These are phyloP conservation scores for Austroboletus olivaceoglutinosus DNA, from an alignment of 1,284 basidiomycete species.

Conservation along the genomic window DNA sequence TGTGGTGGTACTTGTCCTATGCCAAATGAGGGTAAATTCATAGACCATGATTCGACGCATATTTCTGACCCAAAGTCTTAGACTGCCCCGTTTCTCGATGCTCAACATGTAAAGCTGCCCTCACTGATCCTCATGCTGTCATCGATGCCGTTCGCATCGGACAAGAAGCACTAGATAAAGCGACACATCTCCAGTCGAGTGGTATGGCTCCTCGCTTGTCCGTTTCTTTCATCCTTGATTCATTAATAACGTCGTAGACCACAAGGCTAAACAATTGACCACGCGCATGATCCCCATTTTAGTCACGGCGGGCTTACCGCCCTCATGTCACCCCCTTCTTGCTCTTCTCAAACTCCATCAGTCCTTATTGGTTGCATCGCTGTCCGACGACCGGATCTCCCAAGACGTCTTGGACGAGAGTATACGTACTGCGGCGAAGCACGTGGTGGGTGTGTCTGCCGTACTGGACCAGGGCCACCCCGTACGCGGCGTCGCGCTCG, in stretches of 20 bases:
- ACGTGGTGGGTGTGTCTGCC: slow-evolving; percentile 53
- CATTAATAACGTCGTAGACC: slow-evolving; percentile 40
- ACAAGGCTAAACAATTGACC: slow-evolving; percentile 58
- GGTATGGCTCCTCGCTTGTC: slow-evolving; percentile 38
- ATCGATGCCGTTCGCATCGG: slow-evolving; percentile 62
- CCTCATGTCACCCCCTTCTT: slow-evolving; percentile 74
- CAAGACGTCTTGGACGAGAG: slow-evolving; percentile 63
- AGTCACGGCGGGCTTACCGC: slow-evolving; percentile 50
- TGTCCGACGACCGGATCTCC: slow-evolving; percentile 34
- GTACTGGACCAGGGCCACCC: slow-evolving; percentile 75
- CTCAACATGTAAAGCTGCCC: slow-evolving; percentile 51
- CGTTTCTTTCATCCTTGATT: not conserved
- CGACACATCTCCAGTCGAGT: slow-evolving; percentile 54
- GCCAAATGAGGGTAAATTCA: slow-evolving; percentile 53
- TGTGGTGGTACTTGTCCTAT: slow-evolving; percentile 62
- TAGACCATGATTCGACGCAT: not conserved
- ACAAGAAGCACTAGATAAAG: slow-evolving; percentile 69
- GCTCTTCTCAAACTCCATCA: slow-evolving; percentile 69
- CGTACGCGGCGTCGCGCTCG: slow-evolving; percentile 69
- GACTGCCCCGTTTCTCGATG: slow-evolving; percentile 54
- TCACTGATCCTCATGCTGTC: slow-evolving; percentile 52
- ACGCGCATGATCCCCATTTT: slow-evolving; percentile 65
- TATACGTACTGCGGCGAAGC: slow-evolving; percentile 55
- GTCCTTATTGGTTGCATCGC: slow-evolving; percentile 57
- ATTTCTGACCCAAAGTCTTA: slow-evolving; percentile 21